These are phyloP conservation scores for Persicaria tinctoria DNA, from an alignment of 148 eudicot species.

Conservation along the genomic window DNA sequence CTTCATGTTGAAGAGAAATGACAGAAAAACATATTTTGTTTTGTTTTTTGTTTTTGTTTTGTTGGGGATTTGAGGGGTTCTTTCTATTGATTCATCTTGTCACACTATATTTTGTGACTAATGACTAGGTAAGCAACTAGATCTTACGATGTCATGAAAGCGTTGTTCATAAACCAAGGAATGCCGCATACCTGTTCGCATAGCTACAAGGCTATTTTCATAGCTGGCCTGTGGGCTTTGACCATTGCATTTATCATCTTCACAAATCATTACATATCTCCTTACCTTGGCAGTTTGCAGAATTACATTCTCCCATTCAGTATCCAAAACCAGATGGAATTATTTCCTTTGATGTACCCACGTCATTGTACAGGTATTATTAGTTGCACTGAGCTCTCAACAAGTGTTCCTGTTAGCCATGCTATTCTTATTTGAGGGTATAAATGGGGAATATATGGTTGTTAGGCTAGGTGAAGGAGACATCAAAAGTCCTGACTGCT, in stretches of 20 bases:
- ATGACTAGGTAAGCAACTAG: neutral
- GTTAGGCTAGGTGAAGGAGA: neutral
- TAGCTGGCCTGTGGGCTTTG: neutral
- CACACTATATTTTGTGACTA: neutral
- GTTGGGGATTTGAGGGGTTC: no score
- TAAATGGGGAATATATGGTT: neutral
- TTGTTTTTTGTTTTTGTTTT: no score
- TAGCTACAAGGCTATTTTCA: neutral
- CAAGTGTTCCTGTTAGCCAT: neutral
- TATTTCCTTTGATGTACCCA: constrained; percentile 77
- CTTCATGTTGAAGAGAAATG: no score
- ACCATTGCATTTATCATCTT: neutral
- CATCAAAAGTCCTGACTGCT: neutral
- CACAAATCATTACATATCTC: neutral
- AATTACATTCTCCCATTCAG: constrained; percentile 56
- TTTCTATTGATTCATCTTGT: no score
- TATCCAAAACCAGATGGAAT: constrained; percentile 90
- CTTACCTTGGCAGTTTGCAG: constrained; percentile 49
- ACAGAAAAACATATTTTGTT: no score
- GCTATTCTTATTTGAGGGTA: neutral
- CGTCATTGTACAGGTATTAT: constrained; percentile 81
- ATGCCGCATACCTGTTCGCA: neutral
- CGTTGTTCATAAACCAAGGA: neutral
- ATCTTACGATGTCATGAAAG: neutral
- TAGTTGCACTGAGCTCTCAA: neutral